Base-by-base conservation (phyloP, 129 eudicot species). In the Arctium lappa region DNA sequence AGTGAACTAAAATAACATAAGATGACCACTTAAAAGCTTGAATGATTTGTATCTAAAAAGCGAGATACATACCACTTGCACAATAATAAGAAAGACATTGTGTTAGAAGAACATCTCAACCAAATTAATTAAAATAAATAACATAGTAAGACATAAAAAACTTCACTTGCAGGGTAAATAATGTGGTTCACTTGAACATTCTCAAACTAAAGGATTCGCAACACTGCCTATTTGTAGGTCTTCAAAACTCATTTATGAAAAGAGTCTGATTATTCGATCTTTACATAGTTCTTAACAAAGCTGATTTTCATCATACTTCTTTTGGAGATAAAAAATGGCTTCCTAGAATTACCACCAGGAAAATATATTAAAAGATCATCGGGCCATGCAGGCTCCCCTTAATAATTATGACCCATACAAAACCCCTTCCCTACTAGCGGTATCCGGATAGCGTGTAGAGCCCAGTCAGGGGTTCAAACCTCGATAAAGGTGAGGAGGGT, bases 81-180 rank as follows among this genome's bases (percentile, higher is more conserved):
- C 69, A 38, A 65, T 42, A 40, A 22, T 40, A 42, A 48, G n/a
- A 32, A 70, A 71, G 31, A 60, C 22, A 46, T n/a, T 15, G n/a
- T 8, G 9, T 33, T 13, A 18, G 4, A 82, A 63, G 72, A 18
- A 37, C 75, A 27, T 27, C 72, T 29, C 12, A 29, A 50, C 31
- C 74, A 81, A 8, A 38, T 72, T 3, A 62, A 13, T 7, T 12
- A 9, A 38, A 29, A 73, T 22, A 38, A 12, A 81, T 9, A 66
- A 66, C 37, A 73, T n/a, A 16, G 68, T 60, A 62, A 75, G 63
- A 29, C 6, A 76, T 48, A 39, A 80, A 72, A 33, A 72, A 48
- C 72, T 80, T 80, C 56, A 80, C 46, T 48, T 80, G 72, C 70
- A 78, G 11, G 38, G 60, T 37, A 13, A 36, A 79, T 42, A 79